Conservation (phyloP, 331 rosid species). For the Dryas integrifolia region DNA sequence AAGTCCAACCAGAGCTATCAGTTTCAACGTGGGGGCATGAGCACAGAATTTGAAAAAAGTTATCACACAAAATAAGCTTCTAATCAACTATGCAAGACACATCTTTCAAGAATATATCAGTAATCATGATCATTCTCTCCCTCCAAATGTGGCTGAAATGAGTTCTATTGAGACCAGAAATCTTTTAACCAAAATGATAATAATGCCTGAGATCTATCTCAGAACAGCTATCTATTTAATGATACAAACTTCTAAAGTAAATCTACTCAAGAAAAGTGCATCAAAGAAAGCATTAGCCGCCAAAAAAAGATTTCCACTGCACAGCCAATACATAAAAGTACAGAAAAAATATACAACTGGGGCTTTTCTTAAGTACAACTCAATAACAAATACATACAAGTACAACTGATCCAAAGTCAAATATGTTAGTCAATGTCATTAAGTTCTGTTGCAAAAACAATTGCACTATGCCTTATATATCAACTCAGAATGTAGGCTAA, state of each 20-base stretch:
- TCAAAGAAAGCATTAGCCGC: no score
- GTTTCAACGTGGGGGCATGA: background rate
- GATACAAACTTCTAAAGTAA: background rate
- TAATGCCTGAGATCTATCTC: background rate
- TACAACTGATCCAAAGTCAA: background rate
- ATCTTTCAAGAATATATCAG: background rate
- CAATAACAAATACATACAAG: slow-evolving; percentile 6
- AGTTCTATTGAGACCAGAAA: background rate
- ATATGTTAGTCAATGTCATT: background rate
- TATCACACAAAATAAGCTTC: background rate
- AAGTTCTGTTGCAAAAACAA: no score
- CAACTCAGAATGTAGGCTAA: background rate
- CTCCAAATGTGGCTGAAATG: background rate
- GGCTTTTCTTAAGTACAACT: background rate
- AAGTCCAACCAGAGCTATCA: slow-evolving; percentile 11
- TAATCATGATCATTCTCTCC: background rate
- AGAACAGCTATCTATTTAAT: background rate
- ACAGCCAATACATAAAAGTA: no score
- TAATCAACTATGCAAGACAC: background rate
- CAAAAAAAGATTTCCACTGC: no score
- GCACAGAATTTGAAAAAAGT: background rate
- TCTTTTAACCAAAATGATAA: background rate
- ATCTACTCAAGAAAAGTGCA: no score
- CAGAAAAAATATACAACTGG: no score
- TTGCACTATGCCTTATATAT: background rate